Conservation (phyloP, 2,329 filamentous ascomycete genomes). For the Penicillium capsulatum region DNA sequence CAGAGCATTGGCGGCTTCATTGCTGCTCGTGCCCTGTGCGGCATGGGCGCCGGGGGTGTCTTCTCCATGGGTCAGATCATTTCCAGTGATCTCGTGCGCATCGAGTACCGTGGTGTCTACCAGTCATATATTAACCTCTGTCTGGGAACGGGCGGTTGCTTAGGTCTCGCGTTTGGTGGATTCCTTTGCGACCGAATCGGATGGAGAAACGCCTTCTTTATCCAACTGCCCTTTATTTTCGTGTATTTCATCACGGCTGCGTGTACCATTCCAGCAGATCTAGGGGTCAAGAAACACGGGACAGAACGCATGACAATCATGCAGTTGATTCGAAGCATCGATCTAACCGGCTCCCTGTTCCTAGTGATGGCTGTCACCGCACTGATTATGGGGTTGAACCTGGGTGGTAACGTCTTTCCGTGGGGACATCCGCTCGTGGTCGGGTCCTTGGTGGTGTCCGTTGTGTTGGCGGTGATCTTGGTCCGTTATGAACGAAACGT, state of each 20-base stretch:
- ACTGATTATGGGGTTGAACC: constrained; percentile 50
- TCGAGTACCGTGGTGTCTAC: constrained; percentile 54
- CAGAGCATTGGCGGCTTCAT: constrained; percentile 68
- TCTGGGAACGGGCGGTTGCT: constrained; percentile 36
- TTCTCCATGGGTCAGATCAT: constrained; percentile 62
- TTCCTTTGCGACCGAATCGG: constrained; percentile 39
- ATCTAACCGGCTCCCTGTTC: constrained; percentile 48
- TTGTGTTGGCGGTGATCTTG: constrained; percentile 37
- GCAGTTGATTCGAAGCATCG: constrained; percentile 48
- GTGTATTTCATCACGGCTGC: constrained; percentile 43
- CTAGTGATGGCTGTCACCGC: constrained; percentile 46
- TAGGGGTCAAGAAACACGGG: constrained; percentile 45
- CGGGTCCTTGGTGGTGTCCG: constrained; percentile 42
- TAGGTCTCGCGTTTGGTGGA: constrained; percentile 39
- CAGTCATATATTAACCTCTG: constrained; percentile 42
- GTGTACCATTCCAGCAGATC: constrained; percentile 41
- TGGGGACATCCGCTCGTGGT: constrained; percentile 52
- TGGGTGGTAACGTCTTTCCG: constrained; percentile 51
- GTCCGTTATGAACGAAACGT: constrained; percentile 43
- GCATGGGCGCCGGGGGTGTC: constrained; percentile 68
- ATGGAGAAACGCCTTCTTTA: constrained; percentile 44
- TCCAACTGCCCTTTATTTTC: constrained; percentile 50
- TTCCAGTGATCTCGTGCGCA: constrained; percentile 65
- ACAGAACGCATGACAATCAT: constrained; percentile 38
- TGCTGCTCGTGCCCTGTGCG: constrained; percentile 64